Conservation (phyloP, 2,329 filamentous ascomycete genomes). For the Pyrenophora tritici-repentis region DNA sequence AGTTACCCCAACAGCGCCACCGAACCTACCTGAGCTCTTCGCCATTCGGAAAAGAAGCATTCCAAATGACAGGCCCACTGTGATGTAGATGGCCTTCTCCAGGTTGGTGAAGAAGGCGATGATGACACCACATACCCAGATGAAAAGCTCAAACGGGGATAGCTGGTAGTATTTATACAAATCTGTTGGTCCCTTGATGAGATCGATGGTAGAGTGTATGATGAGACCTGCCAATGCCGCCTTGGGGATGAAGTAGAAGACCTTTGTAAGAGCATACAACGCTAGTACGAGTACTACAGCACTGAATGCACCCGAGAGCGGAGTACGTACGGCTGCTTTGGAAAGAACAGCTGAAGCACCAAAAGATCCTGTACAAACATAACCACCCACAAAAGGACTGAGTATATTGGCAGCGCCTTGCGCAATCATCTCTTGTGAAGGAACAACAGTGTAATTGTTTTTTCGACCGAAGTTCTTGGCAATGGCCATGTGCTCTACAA, state of each 20-base stretch:
- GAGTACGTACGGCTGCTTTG: constrained; percentile 88
- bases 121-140: constrained; percentile 88
- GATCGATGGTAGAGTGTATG: constrained; percentile 87
- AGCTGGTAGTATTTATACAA: constrained; percentile 93
- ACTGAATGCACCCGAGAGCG: constrained; percentile 84
- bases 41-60: constrained; percentile 73
- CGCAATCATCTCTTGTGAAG: constrained; percentile 90
- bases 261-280: constrained; percentile 80
- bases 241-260: constrained; percentile 90
- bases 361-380: constrained; percentile 90
- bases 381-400: constrained; percentile 84
- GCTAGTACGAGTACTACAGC: constrained; percentile 81
- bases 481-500: constrained; percentile 95
- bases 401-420: constrained; percentile 88
- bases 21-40: constrained; percentile 30
- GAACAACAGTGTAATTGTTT: constrained; percentile 91
- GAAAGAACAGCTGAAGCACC: constrained; percentile 93
- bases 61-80: constrained; percentile 74
- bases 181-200: constrained; percentile 85
- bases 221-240: constrained; percentile 82
- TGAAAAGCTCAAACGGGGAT: constrained; percentile 82
- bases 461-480: constrained; percentile 91
- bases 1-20: constrained; percentile 25
- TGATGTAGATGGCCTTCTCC: constrained; percentile 87
- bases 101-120: constrained; percentile 85